Percentiles rank a stretch among this genome's conserved stretches.
phyloP scores from a whole-genome alignment of 2,329 filamentous ascomycete genomes.

The Ascochyta pisi region DNA sequence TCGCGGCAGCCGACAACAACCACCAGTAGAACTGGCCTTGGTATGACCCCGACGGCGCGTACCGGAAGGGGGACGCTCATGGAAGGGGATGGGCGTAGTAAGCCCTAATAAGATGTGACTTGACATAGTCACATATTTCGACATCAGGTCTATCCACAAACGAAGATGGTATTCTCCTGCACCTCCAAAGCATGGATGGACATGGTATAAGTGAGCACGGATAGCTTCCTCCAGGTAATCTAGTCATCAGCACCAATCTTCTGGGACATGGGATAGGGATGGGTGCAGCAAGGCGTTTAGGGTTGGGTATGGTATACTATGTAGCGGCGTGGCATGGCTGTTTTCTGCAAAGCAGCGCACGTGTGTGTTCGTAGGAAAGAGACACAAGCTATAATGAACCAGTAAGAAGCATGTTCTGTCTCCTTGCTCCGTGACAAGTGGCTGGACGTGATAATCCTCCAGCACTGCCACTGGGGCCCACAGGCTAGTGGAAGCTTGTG shows the following conservation, averaged over 20 bases:
- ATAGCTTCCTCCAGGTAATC: background rate
- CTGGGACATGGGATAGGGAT: background rate
- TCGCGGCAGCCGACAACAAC: slow-evolving; percentile 44
- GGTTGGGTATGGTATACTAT: background rate
- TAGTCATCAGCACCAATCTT: background rate
- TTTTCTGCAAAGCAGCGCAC: background rate
- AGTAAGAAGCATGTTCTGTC: background rate
- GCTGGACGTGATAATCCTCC: background rate
- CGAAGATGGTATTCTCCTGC: no score
- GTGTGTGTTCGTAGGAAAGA: slow-evolving; percentile 2
- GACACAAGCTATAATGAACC: slow-evolving; percentile 1
- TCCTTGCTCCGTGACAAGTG: slow-evolving; percentile 2
- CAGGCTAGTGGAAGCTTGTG: slow-evolving; percentile 23
- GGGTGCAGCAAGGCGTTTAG: slow-evolving; percentile 10
- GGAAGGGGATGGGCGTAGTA: background rate
- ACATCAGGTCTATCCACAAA: background rate
- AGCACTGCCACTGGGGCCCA: slow-evolving; percentile 21
- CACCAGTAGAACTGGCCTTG: slow-evolving; percentile 36
- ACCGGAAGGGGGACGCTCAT: background rate
- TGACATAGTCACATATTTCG: background rate
- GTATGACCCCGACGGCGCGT: background rate
- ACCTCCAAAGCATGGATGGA: no score
- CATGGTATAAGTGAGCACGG: no score
- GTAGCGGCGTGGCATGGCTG: background rate
- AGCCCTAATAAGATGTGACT: background rate